These are phyloP conservation scores for Scheffersomyces stipitis DNA, from an alignment of 805 yeast genomes.

Conservation along the genomic window DNA sequence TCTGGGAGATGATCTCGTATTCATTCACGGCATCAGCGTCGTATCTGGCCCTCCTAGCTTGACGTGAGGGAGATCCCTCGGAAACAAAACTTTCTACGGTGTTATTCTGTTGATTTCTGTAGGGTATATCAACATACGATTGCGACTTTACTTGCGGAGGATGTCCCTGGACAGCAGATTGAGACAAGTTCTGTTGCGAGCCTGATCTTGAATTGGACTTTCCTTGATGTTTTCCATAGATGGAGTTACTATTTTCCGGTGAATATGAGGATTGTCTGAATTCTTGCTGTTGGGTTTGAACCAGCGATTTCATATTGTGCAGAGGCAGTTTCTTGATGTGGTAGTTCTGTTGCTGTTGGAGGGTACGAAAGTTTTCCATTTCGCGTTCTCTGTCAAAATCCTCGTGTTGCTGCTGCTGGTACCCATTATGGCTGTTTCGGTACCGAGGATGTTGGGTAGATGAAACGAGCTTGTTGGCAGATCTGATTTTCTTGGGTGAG, in stretches of 20 bases:
- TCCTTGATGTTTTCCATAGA: constrained; percentile 2
- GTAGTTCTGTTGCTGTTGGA: constrained; percentile 32
- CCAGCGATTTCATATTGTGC: constrained; percentile 10
- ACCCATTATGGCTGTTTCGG: constrained; percentile 12
- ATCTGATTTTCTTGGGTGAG: constrained; percentile 8
- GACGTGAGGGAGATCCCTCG: constrained; percentile 14
- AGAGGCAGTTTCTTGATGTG: constrained; percentile 19
- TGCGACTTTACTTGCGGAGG: constrained; percentile 13
- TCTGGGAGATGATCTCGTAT: constrained; percentile 31
- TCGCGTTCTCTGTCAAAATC: constrained; percentile 27
- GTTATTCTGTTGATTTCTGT: constrained; percentile 11
- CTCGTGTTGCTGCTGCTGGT: constrained; percentile 11
- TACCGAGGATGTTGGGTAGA: constrained; percentile 17
- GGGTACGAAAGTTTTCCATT: constrained; percentile 26
- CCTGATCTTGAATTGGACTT: constrained; percentile 15
- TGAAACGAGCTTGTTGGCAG: constrained; percentile 15
- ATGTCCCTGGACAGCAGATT: constrained; percentile 1
- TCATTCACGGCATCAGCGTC: constrained; percentile 13
- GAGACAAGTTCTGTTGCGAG: constrained; percentile 9
- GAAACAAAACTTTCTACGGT: constrained; percentile 28
- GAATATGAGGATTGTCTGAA: constrained; percentile 4
- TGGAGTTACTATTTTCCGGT: constrained; percentile 3
- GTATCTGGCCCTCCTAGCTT: constrained; percentile 1
- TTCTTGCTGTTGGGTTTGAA: constrained; percentile 4
- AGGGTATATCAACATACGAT: constrained; percentile 18